A percentile compares a stretch with the other conserved stretches of the same genome.
Evolutionary conservation across 129 eudicot species (phyloP).

Genomic region (Centaurea solstitialis): DNA sequence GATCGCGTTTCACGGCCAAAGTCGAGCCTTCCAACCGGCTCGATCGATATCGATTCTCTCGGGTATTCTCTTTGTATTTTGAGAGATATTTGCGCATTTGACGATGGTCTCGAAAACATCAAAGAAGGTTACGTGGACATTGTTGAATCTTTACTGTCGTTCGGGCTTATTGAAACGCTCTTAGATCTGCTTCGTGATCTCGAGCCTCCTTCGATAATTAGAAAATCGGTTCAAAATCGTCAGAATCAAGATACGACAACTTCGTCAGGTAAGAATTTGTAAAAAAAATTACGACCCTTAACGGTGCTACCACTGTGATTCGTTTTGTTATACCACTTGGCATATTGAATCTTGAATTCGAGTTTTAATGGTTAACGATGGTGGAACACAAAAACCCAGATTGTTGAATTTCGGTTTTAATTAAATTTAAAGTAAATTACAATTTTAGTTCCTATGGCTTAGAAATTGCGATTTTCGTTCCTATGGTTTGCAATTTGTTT

Average conservation of each 20-base stretch:
- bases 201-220: constrained; percentile 73
- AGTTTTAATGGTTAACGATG: background rate
- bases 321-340: background rate
- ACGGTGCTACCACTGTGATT: background rate
- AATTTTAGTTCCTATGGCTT: no score
- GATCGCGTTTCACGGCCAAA: constrained; percentile 38
- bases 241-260: constrained; percentile 34
- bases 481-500: no score
- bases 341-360: background rate
- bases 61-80: constrained; percentile 75
- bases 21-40: constrained; percentile 64
- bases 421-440: no score
- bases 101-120: constrained; percentile 2
- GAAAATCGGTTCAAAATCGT: constrained; percentile 42
- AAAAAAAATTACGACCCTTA: background rate
- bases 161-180: constrained; percentile 65
- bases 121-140: constrained; percentile 26
- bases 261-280: background rate
- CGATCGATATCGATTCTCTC: constrained; percentile 49
- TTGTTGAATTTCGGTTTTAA: background rate
- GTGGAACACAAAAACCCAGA: background rate
- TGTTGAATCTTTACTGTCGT: constrained; percentile 47
- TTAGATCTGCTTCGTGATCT: constrained; percentile 53
- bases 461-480: no score
- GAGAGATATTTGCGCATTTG: constrained; percentile 72